Evolutionary conservation across 139 green algal species (phyloP).

Genomic region (Desmodesmus armatus): DNA sequence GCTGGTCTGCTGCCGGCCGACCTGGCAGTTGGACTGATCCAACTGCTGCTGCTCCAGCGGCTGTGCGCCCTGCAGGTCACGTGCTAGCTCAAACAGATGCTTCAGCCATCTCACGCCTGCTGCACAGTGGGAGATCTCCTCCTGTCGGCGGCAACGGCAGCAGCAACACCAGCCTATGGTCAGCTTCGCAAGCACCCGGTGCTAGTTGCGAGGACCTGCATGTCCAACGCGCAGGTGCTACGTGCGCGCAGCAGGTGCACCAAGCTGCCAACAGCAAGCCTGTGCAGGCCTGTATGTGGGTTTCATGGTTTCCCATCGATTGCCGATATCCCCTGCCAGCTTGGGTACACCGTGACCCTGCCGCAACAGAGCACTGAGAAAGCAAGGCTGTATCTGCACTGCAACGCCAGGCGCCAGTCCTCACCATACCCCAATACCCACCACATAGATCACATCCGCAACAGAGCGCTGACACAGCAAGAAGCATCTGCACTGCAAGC

Average conservation of each 20-base stretch:
- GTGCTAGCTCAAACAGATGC: constrained; percentile 68
- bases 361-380: too few species aligned
- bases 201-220: too few species aligned
- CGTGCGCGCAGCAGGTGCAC: too few species aligned
- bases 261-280: too few species aligned
- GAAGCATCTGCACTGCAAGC: neutral
- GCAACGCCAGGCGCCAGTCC: neutral
- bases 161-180: neutral
- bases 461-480: neutral
- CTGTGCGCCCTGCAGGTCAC: neutral
- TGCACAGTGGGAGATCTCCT: constrained; percentile 93
- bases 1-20: constrained; percentile 10
- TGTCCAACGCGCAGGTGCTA: too few species aligned
- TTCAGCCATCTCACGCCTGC: constrained; percentile 89
- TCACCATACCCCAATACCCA: neutral
- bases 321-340: too few species aligned
- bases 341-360: too few species aligned
- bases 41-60: neutral
- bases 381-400: too few species aligned
- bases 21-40: neutral
- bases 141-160: constrained; percentile 47
- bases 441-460: neutral
- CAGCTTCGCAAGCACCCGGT: too few species aligned
- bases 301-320: too few species aligned
- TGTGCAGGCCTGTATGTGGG: too few species aligned